Base-by-base conservation (phyloP, 2,329 filamentous ascomycete species). In the Dactylellina parvicollis region DNA sequence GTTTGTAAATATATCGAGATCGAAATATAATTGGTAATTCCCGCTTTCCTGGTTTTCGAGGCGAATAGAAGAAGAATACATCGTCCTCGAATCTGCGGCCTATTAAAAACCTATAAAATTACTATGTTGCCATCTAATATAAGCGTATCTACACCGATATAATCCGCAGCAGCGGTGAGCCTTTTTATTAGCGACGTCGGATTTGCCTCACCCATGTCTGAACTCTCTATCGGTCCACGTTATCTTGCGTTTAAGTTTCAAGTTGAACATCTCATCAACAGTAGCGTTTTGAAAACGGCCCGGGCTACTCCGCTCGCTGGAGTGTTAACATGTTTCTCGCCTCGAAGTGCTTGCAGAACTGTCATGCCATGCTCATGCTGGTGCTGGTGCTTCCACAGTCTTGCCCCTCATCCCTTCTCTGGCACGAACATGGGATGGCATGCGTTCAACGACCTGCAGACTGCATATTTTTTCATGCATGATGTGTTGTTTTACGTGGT, bases 401-500 rank as follows among this genome's bases (percentile, higher is more conserved):
- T 20, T 56, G 34, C 10, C 34, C n/a, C 52, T 56, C 52, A 42
- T 56, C 52, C 36, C 49, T 16, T n/a, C 26, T 28, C 44, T n/a
- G 49, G 49, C 16, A 49, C n/a, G 22, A 46, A 32, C n/a, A 38
- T 61, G 30, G 28, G 28, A 30, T 46, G 38, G 24, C 40, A 38
- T 30, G 32, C 32, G 24, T 28, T 44, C 36, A 22, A 12, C 32
- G 16, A 54, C 49, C 50, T 65, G 67, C 59, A 72, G 49, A 52
- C n/a, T 73, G 69, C 69, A 73, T 66, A 55, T 24, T 44, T 61
- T 61, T 73, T 73, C 60, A 73, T 73, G 69, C 69, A 73, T 24
- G 69, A 73, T 73, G 69, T 73, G 69, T 73, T 73, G 69, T 66
- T 60, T n/a, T 66, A 24, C 59, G 60, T 60, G 69, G 69, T 57